A percentile compares a stretch with the other conserved stretches of the same genome.
Conservation (phyloP, 1,284 basidiomycete genomes). For the Phenoliferia sp. region DNA sequence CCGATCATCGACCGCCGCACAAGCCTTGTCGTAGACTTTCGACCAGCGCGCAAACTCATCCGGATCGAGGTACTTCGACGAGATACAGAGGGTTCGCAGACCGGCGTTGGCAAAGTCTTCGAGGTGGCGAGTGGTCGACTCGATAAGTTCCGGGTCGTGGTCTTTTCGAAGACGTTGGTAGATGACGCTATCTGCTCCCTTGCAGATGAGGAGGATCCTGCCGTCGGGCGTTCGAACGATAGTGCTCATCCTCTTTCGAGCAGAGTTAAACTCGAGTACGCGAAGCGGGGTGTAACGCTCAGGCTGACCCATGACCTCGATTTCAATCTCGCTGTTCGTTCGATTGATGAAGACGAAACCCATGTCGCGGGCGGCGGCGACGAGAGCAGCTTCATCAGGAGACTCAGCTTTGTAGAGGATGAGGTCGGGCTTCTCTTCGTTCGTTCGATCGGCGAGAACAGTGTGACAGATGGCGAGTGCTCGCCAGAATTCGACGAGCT, state of each 20-base stretch:
- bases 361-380: conserved; percentile 82
- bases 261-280: conserved; percentile 86
- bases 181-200: conserved; percentile 95
- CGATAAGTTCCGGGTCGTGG: conserved; percentile 70
- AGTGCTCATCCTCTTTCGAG: conserved; percentile 89
- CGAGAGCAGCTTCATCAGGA: conserved; percentile 90
- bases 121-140: conserved; percentile 75
- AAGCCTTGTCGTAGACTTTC: conserved; percentile 73
- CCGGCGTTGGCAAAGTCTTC: conserved; percentile 91
- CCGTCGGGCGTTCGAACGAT: conserved; percentile 79
- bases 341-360: conserved; percentile 86
- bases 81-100: conserved; percentile 84
- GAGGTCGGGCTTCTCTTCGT: conserved; percentile 59
- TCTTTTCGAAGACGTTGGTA: conserved; percentile 69
- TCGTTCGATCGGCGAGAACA: conserved; percentile 61
- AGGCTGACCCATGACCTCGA: conserved; percentile 83
- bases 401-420: conserved; percentile 93
- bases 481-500: conserved; percentile 74
- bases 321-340: conserved; percentile 69
- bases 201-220: conserved; percentile 77
- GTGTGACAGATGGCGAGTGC: conserved; percentile 88
- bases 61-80: conserved; percentile 72
- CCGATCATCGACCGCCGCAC: conserved; percentile 66
- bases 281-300: conserved; percentile 77
- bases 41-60: conserved; percentile 81